Evolutionary conservation across 1,284 basidiomycete genomes (phyloP).

Genomic region (Inonotus obliquus): DNA sequence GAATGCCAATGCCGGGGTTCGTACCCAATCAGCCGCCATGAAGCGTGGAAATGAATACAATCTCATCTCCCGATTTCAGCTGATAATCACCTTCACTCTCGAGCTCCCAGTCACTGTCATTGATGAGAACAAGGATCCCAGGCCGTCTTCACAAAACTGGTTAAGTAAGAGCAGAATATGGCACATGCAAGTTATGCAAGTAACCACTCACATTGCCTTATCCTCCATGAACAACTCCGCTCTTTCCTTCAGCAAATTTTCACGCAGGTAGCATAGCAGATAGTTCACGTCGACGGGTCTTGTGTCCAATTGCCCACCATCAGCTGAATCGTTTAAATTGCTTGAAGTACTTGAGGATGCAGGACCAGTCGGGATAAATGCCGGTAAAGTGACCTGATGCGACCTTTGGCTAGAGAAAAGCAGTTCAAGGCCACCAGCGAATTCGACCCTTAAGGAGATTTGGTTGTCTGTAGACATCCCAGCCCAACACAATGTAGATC

Average conservation of each 20-base stretch:
- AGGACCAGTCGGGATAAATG: conserved; percentile 29
- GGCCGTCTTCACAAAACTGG: conserved; percentile 64
- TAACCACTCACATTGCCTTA: conserved; percentile 73
- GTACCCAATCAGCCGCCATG: conserved; percentile 71
- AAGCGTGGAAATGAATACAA: conserved; percentile 94
- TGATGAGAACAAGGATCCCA: conserved; percentile 92
- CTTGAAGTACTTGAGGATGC: conserved; percentile 11
- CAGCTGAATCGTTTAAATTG: conserved; percentile 20
- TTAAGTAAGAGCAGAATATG: conserved; percentile 8
- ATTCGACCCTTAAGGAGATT: conserved; percentile 52
- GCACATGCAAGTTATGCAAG: neutral
- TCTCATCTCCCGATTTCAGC: conserved; percentile 78
- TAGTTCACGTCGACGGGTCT: conserved; percentile 66
- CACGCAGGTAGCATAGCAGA: conserved; percentile 77
- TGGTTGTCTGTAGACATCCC: neutral
- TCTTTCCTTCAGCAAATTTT: conserved; percentile 78
- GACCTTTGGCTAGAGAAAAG: conserved; percentile 68
- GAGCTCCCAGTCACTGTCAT: conserved; percentile 97
- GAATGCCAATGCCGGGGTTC: neutral
- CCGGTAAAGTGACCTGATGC: conserved; percentile 60
- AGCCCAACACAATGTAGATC: neutral
- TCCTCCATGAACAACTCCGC: conserved; percentile 89
- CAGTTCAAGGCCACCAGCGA: conserved; percentile 79
- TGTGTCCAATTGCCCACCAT: conserved; percentile 25
- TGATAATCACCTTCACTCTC: conserved; percentile 91